phyloP scores from a whole-genome alignment of 495 filamentous ascomycete genomes.

The Daldinia vernicosa region DNA sequence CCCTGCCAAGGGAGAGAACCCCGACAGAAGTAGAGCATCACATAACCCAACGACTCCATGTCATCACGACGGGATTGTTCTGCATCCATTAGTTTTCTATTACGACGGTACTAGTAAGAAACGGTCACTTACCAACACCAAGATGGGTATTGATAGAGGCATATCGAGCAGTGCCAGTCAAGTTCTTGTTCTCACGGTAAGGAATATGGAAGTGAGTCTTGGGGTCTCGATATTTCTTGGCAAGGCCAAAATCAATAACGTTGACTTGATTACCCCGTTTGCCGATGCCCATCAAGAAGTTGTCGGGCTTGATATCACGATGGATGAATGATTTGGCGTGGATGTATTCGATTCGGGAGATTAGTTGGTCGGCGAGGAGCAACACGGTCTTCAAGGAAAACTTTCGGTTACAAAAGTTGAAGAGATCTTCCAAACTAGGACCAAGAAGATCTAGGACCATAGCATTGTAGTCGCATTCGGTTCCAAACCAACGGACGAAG shows the following conservation, averaged over 20 bases:
- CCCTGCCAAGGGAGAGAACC: conserved; percentile 99
- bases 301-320: conserved; percentile 99
- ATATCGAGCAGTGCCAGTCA: conserved; percentile 98
- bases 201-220: conserved; percentile 99
- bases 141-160: conserved; percentile 99
- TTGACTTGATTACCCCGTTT: conserved; percentile 99
- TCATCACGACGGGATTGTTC: conserved; percentile 99
- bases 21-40: conserved; percentile 99
- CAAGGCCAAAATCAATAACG: conserved; percentile 98
- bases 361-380: conserved; percentile 96
- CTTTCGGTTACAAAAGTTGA: conserved; percentile 99
- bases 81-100: conserved; percentile 51
- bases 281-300: conserved; percentile 99
- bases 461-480: conserved; percentile 99
- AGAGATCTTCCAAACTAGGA: conserved; percentile 98
- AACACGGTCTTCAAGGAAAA: conserved; percentile 99
- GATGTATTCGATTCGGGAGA: conserved; percentile 99
- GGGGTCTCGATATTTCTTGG: conserved; percentile 99
- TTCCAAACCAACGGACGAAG: conserved; percentile 99
- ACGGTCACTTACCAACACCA: conserved; percentile 74
- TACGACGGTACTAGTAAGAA: neutral
- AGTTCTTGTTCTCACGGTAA: conserved; percentile 99
- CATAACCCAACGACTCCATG: conserved; percentile 99
- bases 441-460: conserved; percentile 99
- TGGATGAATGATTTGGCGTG: conserved; percentile 99